A percentile compares a stretch with the other conserved stretches of the same genome.
These are phyloP conservation scores for Raddia distichophylla DNA, from an alignment of 176 grass and related monocot genomes.

Conservation along the genomic window DNA sequence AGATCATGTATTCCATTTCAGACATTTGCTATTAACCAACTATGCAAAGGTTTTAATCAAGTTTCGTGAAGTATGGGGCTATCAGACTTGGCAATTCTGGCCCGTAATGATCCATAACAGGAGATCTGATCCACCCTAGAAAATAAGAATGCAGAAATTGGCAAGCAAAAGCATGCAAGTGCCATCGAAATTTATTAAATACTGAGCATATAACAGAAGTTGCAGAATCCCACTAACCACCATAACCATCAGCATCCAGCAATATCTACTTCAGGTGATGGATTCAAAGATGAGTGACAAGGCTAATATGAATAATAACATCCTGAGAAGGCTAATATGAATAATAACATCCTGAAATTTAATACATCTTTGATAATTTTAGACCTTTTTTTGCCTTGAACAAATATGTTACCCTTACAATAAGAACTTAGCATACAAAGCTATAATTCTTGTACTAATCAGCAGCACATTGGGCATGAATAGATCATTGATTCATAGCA, in stretches of 20 bases:
- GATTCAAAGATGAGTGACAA: background rate
- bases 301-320: background rate
- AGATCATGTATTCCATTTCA: conserved; percentile 7
- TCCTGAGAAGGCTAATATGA: background rate
- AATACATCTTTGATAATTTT: conserved; percentile 18
- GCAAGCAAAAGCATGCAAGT: conserved; percentile 22
- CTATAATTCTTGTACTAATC: conserved; percentile 8
- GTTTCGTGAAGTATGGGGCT: background rate
- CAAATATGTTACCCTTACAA: conserved; percentile 11
- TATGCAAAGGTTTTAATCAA: background rate
- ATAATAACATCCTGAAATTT: conserved; percentile 17
- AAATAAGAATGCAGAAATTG: conserved; percentile 5
- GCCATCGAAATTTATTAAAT: background rate
- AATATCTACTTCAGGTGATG: background rate
- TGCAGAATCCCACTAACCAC: background rate
- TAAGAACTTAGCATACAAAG: background rate
- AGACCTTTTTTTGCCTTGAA: background rate
- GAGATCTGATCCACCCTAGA: background rate
- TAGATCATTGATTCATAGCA: conserved; percentile 3
- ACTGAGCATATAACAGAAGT: conserved; percentile 21
- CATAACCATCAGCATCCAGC: background rate
- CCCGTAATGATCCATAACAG: background rate
- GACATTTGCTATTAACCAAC: background rate
- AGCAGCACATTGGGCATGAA: conserved; percentile 10
- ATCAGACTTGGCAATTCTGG: conserved; percentile 4